Evolutionary conservation across 2,329 filamentous ascomycete genomes (phyloP).

Genomic region (Leptographium lundbergii): DNA sequence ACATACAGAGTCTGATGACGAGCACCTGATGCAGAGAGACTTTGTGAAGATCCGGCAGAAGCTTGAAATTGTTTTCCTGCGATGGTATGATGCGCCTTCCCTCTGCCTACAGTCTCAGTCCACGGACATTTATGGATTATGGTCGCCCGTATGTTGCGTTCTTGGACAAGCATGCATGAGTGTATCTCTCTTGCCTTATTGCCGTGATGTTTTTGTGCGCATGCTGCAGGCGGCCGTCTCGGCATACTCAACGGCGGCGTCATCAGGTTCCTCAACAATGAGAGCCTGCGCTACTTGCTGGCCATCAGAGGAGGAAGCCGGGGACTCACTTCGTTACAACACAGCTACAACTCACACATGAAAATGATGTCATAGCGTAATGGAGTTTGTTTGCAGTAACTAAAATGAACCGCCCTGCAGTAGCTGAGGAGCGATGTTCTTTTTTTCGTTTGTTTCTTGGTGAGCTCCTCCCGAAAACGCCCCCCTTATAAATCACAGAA

Average conservation of each 20-base stretch:
- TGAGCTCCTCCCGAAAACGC: background rate
- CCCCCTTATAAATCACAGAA: background rate
- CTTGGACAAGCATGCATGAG: conserved; percentile 19
- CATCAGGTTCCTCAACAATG: conserved; percentile 26
- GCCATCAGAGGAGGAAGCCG: conserved; percentile 4
- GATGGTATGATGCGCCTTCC: conserved; percentile 15
- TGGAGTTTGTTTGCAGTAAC: background rate
- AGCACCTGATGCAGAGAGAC: conserved; percentile 18
- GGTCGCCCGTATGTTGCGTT: conserved; percentile 22
- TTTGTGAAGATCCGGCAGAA: conserved; percentile 21
- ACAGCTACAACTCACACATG: background rate
- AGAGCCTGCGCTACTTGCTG: conserved; percentile 8
- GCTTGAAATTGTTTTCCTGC: conserved; percentile 23
- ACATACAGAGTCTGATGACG: conserved; percentile 17
- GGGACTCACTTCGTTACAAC: background rate
- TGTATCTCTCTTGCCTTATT: conserved; percentile 16
- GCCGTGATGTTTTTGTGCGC: conserved; percentile 28
- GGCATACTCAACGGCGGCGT: conserved; percentile 29
- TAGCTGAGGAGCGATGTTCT: background rate
- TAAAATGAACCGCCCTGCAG: background rate
- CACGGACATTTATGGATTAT: conserved; percentile 17
- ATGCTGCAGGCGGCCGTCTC: conserved; percentile 18
- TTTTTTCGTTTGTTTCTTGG: background rate
- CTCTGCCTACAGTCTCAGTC: background rate
- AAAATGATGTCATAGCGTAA: background rate